These are phyloP conservation scores for Fusarium sp. DNA, from an alignment of 2,329 filamentous ascomycete genomes.

Conservation along the genomic window DNA sequence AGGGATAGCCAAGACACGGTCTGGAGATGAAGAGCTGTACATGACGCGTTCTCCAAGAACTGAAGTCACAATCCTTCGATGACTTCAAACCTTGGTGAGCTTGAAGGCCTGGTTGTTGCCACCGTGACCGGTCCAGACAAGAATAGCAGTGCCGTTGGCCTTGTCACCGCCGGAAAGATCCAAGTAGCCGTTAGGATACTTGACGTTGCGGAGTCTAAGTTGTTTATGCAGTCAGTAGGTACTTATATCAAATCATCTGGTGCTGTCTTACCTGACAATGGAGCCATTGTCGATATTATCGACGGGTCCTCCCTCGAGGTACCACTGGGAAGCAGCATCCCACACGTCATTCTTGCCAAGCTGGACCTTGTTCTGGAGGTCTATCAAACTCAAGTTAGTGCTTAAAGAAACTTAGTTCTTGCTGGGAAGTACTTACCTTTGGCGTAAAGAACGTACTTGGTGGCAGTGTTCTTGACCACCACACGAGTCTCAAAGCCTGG, in stretches of 20 bases:
- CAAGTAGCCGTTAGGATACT: not conserved
- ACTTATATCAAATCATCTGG: not conserved
- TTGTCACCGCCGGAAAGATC: not conserved
- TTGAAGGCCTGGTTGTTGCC: not conserved
- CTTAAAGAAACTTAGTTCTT: too few species aligned
- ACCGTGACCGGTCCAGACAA: not conserved
- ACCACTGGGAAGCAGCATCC: constrained; percentile 9
- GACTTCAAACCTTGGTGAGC: not conserved
- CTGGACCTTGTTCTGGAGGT: not conserved
- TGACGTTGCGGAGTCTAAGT: not conserved
- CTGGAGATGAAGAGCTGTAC: not conserved
- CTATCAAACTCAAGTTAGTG: not conserved
- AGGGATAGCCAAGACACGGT: not conserved
- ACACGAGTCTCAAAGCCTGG: constrained; percentile 3
- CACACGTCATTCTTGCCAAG: not conserved
- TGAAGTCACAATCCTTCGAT: not conserved
- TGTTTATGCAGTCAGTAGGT: not conserved
- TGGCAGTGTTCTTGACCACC: constrained; percentile 1
- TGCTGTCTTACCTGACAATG: not conserved
- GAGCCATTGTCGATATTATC: not conserved
- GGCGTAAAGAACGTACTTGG: not conserved
- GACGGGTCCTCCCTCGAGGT: not conserved
- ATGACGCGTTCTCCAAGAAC: too few species aligned
- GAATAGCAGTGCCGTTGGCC: not conserved
- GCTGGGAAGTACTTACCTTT: not conserved